These are phyloP conservation scores for Dryadomyces sulphureus DNA, from an alignment of 2,329 filamentous ascomycete genomes.

Conservation along the genomic window DNA sequence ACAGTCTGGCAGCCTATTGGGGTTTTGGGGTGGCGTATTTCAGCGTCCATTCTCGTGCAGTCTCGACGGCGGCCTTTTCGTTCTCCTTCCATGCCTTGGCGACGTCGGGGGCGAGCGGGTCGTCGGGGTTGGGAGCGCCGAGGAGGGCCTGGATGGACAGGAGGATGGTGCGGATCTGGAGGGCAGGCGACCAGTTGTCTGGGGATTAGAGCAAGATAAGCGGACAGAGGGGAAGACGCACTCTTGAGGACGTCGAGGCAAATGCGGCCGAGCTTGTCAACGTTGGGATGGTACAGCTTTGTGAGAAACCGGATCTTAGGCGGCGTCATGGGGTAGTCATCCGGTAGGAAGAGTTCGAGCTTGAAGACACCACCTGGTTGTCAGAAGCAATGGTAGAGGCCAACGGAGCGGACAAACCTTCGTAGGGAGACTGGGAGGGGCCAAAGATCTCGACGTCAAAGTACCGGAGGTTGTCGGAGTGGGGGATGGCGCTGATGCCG, in stretches of 20 bases:
- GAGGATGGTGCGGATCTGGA: slow-evolving; percentile 97
- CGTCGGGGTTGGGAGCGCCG: slow-evolving; percentile 91
- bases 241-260: slow-evolving; percentile 96
- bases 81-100: slow-evolving; percentile 98
- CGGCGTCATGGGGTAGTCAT: slow-evolving; percentile 98
- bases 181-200: slow-evolving; percentile 98
- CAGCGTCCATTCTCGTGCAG: slow-evolving; percentile 81
- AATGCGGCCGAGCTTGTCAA: slow-evolving; percentile 93
- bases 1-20: slow-evolving; percentile 4
- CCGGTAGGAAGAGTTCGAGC: slow-evolving; percentile 91
- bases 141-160: slow-evolving; percentile 94
- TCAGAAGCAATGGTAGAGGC: background rate
- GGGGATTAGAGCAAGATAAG: slow-evolving; percentile 2
- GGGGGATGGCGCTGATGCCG: slow-evolving; percentile 87
- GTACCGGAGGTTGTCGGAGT: slow-evolving; percentile 94
- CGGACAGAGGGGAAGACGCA: slow-evolving; percentile 19
- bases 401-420: slow-evolving; percentile 41
- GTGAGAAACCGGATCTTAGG: slow-evolving; percentile 97
- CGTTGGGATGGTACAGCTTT: slow-evolving; percentile 98
- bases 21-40: slow-evolving; percentile 52
- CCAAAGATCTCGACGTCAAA: slow-evolving; percentile 97
- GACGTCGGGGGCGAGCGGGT: slow-evolving; percentile 95
- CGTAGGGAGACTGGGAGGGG: slow-evolving; percentile 82
- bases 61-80: slow-evolving; percentile 80
- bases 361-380: slow-evolving; percentile 70